phyloP scores from a whole-genome alignment of 805 yeast genomes.

The Candida sonorensis region DNA sequence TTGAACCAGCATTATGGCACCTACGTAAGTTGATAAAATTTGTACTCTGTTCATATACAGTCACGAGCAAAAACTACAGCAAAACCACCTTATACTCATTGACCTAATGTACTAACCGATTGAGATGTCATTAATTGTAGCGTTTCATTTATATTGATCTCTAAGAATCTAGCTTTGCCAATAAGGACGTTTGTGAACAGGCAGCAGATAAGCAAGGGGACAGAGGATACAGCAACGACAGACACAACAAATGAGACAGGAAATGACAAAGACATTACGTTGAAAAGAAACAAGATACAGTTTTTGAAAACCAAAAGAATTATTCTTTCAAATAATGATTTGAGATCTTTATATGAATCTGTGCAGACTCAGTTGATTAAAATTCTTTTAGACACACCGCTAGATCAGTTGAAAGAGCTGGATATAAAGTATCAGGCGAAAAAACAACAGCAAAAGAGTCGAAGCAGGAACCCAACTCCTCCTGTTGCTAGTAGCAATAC shows the following conservation, averaged over 20 bases:
- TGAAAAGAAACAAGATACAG: not conserved
- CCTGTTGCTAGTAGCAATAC: no score
- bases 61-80: no score
- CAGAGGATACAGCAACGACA: no score
- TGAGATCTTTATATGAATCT: constrained; percentile 14
- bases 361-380: constrained; percentile 11
- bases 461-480: no score
- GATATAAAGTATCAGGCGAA: no score
- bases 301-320: constrained; percentile 16
- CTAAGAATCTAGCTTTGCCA: constrained; percentile 12
- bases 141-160: constrained; percentile 17
- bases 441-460: no score
- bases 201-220: constrained; percentile 15
- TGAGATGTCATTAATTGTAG: no score
- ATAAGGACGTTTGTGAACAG: constrained; percentile 22
- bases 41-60: not conserved
- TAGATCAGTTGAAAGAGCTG: constrained; percentile 14
- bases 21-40: constrained; percentile 22
- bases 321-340: constrained; percentile 20
- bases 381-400: constrained; percentile 15
- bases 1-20: constrained; percentile 21
- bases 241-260: no score
- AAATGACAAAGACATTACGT: no score
- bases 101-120: no score
- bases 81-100: no score